Percentiles rank a stretch among this genome's conserved stretches.
These are phyloP conservation scores for Erodium trifolium DNA, from an alignment of 441 rosid species.

Conservation along the genomic window DNA sequence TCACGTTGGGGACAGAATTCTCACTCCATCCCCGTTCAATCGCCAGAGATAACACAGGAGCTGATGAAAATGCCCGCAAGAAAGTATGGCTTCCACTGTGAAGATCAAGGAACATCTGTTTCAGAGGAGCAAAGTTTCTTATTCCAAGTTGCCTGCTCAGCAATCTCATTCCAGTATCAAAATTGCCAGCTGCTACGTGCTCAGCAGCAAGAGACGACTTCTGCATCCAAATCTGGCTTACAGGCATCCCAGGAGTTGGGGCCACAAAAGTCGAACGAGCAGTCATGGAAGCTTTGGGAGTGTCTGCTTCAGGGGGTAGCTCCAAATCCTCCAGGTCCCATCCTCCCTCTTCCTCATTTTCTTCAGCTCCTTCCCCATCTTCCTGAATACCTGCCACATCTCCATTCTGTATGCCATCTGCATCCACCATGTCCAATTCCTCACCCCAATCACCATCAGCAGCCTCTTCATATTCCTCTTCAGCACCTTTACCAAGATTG, in stretches of 20 bases:
- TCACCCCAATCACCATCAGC: constrained; percentile 73
- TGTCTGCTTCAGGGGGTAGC: constrained; percentile 66
- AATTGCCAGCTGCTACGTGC: constrained; percentile 85
- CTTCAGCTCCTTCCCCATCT: constrained; percentile 55
- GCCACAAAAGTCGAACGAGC: constrained; percentile 56
- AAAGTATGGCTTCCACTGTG: constrained; percentile 61
- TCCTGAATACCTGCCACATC: constrained; percentile 46
- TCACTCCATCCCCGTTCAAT: constrained; percentile 75
- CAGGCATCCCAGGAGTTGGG: constrained; percentile 73
- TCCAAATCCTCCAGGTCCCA: constrained; percentile 87
- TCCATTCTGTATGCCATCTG: constrained; percentile 46
- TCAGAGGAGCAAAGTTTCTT: constrained; percentile 54
- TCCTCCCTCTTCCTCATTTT: constrained; percentile 53
- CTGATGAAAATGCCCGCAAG: constrained; percentile 53
- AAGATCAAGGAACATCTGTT: constrained; percentile 65
- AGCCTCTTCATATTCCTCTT: constrained; percentile 53
- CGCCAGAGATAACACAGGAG: constrained; percentile 63
- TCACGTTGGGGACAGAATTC: constrained; percentile 60
- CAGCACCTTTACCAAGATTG: constrained; percentile 36
- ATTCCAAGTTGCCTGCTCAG: constrained; percentile 80
- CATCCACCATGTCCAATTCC: constrained; percentile 60
- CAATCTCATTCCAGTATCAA: constrained; percentile 78
- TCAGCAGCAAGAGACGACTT: constrained; percentile 77
- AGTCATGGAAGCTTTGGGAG: constrained; percentile 50
- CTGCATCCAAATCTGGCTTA: constrained; percentile 77